phyloP scores from a whole-genome alignment of 2,329 filamentous ascomycete species.

The Colletotrichum horii region DNA sequence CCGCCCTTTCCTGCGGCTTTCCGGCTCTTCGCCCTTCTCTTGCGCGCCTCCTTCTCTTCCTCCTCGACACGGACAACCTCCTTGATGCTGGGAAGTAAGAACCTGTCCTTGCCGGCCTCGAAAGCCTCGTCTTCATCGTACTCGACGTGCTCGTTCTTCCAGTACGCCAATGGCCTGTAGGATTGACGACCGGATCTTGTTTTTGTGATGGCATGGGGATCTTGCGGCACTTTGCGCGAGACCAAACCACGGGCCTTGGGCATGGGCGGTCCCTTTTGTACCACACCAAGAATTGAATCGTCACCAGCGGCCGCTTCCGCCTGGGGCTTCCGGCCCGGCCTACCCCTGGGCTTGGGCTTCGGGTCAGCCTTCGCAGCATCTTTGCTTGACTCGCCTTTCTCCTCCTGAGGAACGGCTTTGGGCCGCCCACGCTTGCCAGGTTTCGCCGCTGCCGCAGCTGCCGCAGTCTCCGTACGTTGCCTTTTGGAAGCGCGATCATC shows the following conservation, averaged over 20 bases:
- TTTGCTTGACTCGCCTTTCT: constrained; percentile 23
- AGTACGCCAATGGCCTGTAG: constrained; percentile 80
- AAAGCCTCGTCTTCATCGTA: constrained; percentile 65
- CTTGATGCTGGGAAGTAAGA: constrained; percentile 74
- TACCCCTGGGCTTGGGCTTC: constrained; percentile 29
- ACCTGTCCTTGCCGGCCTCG: constrained; percentile 45
- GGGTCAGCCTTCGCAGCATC: constrained; percentile 22
- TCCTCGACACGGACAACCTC: constrained; percentile 80
- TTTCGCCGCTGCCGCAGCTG: not conserved
- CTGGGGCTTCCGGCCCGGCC: constrained; percentile 39
- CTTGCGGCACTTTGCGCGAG: constrained; percentile 53
- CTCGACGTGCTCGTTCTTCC: constrained; percentile 82
- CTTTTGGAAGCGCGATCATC: constrained; percentile 22
- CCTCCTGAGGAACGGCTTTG: constrained; percentile 21
- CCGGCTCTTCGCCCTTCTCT: constrained; percentile 28
- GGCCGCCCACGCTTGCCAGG: constrained; percentile 26
- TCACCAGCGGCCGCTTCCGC: constrained; percentile 46
- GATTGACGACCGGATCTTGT: constrained; percentile 81
- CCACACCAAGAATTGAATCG: constrained; percentile 47
- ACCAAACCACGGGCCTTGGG: constrained; percentile 61
- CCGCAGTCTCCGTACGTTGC: constrained; percentile 21
- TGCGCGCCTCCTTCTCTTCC: constrained; percentile 39
- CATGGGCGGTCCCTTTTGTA: constrained; percentile 60
- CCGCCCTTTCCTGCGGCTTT: constrained; percentile 29
- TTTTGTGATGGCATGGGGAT: constrained; percentile 56